These are phyloP conservation scores for Leucaena leucocephala DNA, from an alignment of 306 rosid species.

Conservation along the genomic window DNA sequence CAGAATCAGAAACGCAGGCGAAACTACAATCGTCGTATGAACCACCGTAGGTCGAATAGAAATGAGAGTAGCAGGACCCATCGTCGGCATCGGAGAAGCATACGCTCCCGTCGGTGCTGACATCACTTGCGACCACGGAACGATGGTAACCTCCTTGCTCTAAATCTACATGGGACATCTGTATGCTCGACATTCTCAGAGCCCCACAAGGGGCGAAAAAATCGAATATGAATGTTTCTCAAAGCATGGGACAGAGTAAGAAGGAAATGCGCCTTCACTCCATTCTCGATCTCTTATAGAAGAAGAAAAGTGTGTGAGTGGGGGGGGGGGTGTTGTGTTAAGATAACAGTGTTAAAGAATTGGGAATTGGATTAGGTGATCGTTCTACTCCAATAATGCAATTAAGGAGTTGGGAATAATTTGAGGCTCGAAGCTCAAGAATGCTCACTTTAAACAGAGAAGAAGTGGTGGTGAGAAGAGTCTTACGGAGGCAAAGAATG, in stretches of 20 bases:
- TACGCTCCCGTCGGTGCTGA: constrained; percentile 54
- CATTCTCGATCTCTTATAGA: neutral
- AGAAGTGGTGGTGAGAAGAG: constrained; percentile 20
- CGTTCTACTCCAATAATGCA: constrained; percentile 49
- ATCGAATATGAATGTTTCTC: neutral
- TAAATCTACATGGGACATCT: constrained; percentile 63
- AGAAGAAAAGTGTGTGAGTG: no score
- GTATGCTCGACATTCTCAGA: constrained; percentile 38
- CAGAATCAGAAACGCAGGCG: constrained; percentile 53
- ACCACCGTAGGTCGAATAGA: constrained; percentile 76
- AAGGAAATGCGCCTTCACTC: constrained; percentile 29
- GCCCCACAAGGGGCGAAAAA: constrained; percentile 33
- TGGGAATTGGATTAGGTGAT: constrained; percentile 57
- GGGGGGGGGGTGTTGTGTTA: no score
- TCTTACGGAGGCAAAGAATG: constrained; percentile 29
- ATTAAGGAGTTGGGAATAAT: constrained; percentile 32
- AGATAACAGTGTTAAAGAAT: constrained; percentile 30
- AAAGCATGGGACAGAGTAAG: neutral
- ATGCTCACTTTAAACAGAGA: constrained; percentile 35
- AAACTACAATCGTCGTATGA: constrained; percentile 72
- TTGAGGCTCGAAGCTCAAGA: constrained; percentile 24
- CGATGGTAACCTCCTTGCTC: constrained; percentile 63
- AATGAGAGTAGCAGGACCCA: constrained; percentile 83
- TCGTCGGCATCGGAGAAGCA: constrained; percentile 82
- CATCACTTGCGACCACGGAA: constrained; percentile 55